Evolutionary conservation across 1,139 yeast genomes (phyloP), one percentile per base, ranked within the genome.

Genomic region (Pichia sp.): DNA sequence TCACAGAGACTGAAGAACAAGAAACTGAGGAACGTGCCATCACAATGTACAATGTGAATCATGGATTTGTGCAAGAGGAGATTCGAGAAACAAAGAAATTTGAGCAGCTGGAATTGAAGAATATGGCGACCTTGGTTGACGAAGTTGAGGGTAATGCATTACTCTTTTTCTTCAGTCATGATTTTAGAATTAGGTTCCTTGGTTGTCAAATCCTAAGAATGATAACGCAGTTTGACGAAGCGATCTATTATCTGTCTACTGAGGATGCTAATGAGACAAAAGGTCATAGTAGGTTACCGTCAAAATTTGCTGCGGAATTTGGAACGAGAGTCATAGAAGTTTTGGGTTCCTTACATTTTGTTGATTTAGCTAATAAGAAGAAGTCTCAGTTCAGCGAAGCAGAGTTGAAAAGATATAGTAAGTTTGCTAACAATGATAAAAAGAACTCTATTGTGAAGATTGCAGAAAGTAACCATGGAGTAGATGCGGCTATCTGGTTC

Each of bases 91-190:
- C 48, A 10, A 50, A 48, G 25, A 47, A 48, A 9, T 43, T 51
- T 15, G 91, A 84, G 41, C 87, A 80, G 40, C 59, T 85, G 31
- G 93, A 83, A 50, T 68, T 88, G 72, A 83, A 83, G 49, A 77
- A 76, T 26, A 76, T 85, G 28, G 77, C 85, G 48, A 81, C 94
- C 0, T 79, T 83, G 0, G 79, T 88, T 34, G 97, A 91, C 56
- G 96, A 88, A 47, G 83, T 88, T 8, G 98, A 93, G 60, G 97
- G 98, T 0, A 86, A 88, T 53, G 99, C 96, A 0, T 61, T 93
- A 27, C 91, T 85, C 55, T 91, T 93, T 53, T 64, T 93, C 22
- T 86, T 96, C 52, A 84, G 95, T 3, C 94, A 86, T 51, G 96
- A 87, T 50, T 70, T 84, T 24, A 68, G 72, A 27, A 71, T 85